These are phyloP conservation scores for Quercus variabilis DNA, from an alignment of 306 rosid genomes.

Conservation along the genomic window DNA sequence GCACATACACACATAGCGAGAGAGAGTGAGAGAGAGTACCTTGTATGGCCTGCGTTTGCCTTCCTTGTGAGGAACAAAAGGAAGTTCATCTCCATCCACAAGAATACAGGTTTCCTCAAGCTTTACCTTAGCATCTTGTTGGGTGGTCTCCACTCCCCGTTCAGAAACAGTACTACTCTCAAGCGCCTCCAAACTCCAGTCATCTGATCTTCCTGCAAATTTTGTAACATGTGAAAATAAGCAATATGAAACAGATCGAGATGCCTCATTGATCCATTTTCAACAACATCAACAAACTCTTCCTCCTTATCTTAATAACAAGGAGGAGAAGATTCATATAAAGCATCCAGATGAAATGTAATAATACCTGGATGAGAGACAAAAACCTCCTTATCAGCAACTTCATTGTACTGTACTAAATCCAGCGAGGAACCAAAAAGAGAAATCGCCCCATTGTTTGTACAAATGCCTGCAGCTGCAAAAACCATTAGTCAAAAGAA, in stretches of 20 bases:
- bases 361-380: conserved; percentile 36
- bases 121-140: conserved; percentile 27
- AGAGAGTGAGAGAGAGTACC: conserved; percentile 39
- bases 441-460: neutral
- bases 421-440: conserved; percentile 22
- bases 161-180: conserved; percentile 24
- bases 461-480: conserved; percentile 20
- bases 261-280: neutral
- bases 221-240: conserved; percentile 5
- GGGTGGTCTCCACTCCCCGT: conserved; percentile 26
- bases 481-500: conserved; percentile 22
- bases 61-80: conserved; percentile 23
- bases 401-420: conserved; percentile 13
- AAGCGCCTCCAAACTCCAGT: conserved; percentile 23
- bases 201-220: conserved; percentile 34
- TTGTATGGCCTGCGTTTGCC: conserved; percentile 36
- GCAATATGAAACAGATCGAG: conserved; percentile 8
- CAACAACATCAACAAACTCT: conserved; percentile 9
- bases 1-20: neutral
- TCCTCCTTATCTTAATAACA: neutral
- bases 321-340: neutral
- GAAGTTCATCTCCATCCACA: conserved; percentile 54
- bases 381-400: conserved; percentile 21
- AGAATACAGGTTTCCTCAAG: conserved; percentile 72
- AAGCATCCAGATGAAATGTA: conserved; percentile 1